Percentiles rank a stretch among this genome's conserved stretches.
phyloP scores from a whole-genome alignment of 139 green algal species.

The Chlorella vulgaris region DNA sequence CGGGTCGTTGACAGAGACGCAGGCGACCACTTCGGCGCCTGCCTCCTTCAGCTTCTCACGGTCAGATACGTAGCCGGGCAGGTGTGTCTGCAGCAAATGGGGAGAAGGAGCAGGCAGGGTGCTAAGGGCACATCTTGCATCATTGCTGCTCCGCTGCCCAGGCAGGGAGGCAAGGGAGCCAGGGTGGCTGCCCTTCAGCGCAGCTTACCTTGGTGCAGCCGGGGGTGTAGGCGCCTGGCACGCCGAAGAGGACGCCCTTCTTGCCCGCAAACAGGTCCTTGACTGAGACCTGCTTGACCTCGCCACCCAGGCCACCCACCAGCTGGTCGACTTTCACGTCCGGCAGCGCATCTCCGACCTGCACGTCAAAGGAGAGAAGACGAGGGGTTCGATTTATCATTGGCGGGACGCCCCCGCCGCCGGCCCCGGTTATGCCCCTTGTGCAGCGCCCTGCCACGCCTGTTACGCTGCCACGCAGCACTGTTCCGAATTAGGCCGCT shows the following conservation, averaged over 20 bases:
- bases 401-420: no score
- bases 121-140: background rate
- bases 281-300: conserved; percentile 39
- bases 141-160: background rate
- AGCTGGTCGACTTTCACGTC: conserved; percentile 57
- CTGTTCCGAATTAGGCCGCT: no score
- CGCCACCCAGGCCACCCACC: background rate
- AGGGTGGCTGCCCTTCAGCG: background rate
- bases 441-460: no score
- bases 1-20: conserved; percentile 76
- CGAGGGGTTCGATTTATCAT: no score
- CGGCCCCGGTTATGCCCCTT: no score
- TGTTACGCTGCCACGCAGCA: no score
- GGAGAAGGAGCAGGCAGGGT: background rate
- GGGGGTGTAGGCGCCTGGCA: conserved; percentile 56
- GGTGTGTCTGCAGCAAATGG: conserved; percentile 49
- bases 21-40: conserved; percentile 59
- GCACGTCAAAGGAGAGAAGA: conserved; percentile 21
- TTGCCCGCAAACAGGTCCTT: conserved; percentile 72
- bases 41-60: conserved; percentile 54
- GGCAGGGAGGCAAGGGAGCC: background rate
- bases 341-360: conserved; percentile 61
- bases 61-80: conserved; percentile 61
- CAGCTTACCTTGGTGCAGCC: conserved; percentile 36
- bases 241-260: conserved; percentile 78